Conservation (phyloP, 2,329 filamentous ascomycete species). For the Colletotrichum eremochloae region DNA sequence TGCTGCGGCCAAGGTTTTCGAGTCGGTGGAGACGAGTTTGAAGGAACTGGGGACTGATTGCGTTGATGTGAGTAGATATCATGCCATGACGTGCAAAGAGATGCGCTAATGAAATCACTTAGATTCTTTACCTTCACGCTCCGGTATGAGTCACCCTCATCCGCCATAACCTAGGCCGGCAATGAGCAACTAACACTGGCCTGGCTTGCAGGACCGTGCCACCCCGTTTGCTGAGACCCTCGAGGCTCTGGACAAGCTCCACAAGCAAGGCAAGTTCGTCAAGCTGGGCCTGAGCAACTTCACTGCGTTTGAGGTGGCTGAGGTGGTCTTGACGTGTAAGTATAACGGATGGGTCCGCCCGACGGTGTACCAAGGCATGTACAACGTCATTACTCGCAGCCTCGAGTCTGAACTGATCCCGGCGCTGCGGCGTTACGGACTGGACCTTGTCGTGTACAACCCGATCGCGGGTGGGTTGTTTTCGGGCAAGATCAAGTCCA, state of each 20-base stretch:
- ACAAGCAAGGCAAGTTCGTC: slow-evolving; percentile 89
- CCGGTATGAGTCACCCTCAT: slow-evolving; percentile 53
- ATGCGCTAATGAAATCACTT: slow-evolving; percentile 14
- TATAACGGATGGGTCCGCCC: slow-evolving; percentile 86
- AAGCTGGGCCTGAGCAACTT: slow-evolving; percentile 86
- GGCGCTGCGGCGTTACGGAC: slow-evolving; percentile 79
- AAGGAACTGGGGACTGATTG: slow-evolving; percentile 79
- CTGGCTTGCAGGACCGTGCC: slow-evolving; percentile 61
- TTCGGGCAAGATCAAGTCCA: slow-evolving; percentile 81
- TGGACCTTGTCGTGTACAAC: slow-evolving; percentile 87
- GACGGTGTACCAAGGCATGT: slow-evolving; percentile 90
- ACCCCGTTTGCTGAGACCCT: slow-evolving; percentile 86
- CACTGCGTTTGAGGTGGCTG: slow-evolving; percentile 88
- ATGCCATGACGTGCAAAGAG: not conserved
- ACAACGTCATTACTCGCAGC: slow-evolving; percentile 82
- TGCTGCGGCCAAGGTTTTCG: slow-evolving; percentile 72
- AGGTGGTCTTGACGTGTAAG: slow-evolving; percentile 84
- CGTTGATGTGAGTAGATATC: slow-evolving; percentile 69
- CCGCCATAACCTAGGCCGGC: not conserved
- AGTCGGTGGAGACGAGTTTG: slow-evolving; percentile 76
- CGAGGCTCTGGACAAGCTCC: slow-evolving; percentile 81
- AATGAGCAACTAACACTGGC: slow-evolving; percentile 9
- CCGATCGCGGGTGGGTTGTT: slow-evolving; percentile 85
- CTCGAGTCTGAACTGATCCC: slow-evolving; percentile 83
- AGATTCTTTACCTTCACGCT: slow-evolving; percentile 82